Percentiles rank a stretch among this genome's conserved stretches.
phyloP scores from a whole-genome alignment of 805 yeast genomes.

The Middelhovenomyces tepae region DNA sequence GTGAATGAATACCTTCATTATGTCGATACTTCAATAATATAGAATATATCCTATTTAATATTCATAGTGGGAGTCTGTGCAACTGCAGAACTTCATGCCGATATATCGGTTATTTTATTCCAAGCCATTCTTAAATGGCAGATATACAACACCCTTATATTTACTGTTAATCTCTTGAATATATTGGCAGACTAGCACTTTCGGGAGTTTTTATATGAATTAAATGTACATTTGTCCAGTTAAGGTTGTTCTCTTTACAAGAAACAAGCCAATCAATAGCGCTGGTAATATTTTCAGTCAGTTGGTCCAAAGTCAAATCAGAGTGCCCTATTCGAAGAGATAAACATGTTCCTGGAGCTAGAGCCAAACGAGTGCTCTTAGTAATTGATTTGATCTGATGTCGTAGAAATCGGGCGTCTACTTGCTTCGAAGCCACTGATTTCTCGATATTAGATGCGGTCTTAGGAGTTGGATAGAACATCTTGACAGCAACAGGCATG shows the following conservation, averaged over 20 bases:
- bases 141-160: too few relatives aligned
- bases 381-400: conserved; percentile 58
- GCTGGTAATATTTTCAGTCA: conserved; percentile 46
- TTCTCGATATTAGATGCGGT: conserved; percentile 17
- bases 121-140: too few relatives aligned
- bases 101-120: too few relatives aligned
- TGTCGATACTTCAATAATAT: too few relatives aligned
- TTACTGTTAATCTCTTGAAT: too few relatives aligned
- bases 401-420: conserved; percentile 57
- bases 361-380: conserved; percentile 53
- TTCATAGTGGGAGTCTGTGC: too few relatives aligned
- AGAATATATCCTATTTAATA: too few relatives aligned
- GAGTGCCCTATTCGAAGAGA: conserved; percentile 52
- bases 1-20: too few relatives aligned
- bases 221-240: conserved; percentile 45
- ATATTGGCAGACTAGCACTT: conserved; percentile 52
- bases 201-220: conserved; percentile 57
- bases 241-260: conserved; percentile 30
- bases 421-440: conserved; percentile 26
- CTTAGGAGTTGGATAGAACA: conserved; percentile 30
- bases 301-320: conserved; percentile 33
- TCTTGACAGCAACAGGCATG: conserved; percentile 58
- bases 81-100: too few relatives aligned
- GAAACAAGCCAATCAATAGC: conserved; percentile 42
- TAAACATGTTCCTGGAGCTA: conserved; percentile 53